Base-by-base conservation (phyloP, 768 basidiomycete genomes). In the Auricularia heimuer region DNA sequence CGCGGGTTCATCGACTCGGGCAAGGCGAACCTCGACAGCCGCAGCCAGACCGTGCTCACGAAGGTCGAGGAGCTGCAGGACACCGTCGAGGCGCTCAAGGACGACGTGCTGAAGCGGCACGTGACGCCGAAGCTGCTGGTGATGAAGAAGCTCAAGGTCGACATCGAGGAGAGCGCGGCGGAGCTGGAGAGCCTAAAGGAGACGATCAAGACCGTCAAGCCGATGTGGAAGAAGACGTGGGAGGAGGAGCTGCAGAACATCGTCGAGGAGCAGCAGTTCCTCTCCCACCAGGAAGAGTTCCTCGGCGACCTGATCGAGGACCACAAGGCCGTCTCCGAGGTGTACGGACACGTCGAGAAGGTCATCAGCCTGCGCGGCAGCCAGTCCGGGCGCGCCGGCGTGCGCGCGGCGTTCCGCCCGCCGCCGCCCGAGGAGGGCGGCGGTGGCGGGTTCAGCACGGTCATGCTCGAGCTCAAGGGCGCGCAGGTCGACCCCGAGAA, bases 151-250 rank as follows among this genome's bases (percentile, higher is more conserved):
- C 83, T 95, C 74, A 83, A 84, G 72, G 85, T 83, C 67, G 89
- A 93, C 68, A 82, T 97, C 65, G 80, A 82, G 35, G 75, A 82
- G 24, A 82, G 88, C 34, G 81, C 85, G 18, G 74, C 77, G 10
- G 89, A 94, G 76, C 80, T 98, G 54, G 82, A 86, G 67, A 87
- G 84, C 70, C 78, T 98, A 65, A 85, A 85, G 71, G 85, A 88
- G 69, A 92, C 96, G 74, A 90, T 98, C 69, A 84, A 87, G 69
- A 89, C 91, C 11, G 83, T 95, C 71, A 93, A 90, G 71, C 94
- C 96, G 54, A 92, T 92, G 83, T 99, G 96, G 96, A 92, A 95
- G 81, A 94, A 95, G 82, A 98, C 94, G 21, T 99, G 96, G 96
- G 90, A 92, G 71, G 87, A 92, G 72, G 96, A 99, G 77, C 74